Evolutionary conservation across 805 yeast species (phyloP), one percentile per base, ranked within the genome.

Genomic region (Monosporozyma aquatica): DNA sequence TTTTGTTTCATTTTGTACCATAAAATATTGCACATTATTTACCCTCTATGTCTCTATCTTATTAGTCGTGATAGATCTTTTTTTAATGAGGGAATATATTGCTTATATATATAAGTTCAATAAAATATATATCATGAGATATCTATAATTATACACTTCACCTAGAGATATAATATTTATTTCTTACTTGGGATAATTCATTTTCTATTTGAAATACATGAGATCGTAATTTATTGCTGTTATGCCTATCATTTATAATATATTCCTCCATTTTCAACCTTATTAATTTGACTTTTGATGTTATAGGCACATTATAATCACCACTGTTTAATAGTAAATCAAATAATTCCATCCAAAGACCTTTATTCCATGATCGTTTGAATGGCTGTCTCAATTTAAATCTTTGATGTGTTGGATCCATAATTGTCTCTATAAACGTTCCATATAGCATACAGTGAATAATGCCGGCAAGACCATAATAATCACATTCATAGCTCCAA

Each of bases 401-500:
- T 18, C 10, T 32, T 15, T 17, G 13, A 9, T 20, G 17, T 32
- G 5, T 4, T 18, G 35, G n/a, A 10, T 32, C 14, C 23, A 32
- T 18, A 3, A 20, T 58, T 0, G 75, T 67, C 38, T 72, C 74
- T 23, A 87, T 79, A 43, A 71, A 70, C 11, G 69, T 66, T 0
- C 94, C 94, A 66, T 79, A 87, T 14, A 87, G 64, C 70, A 87
- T 62, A 0, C 79, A 71, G 53, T 87, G 90, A 2, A 86, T 65
- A 0, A 83, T 74, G 26, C 78, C 73, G 0, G 95, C 96, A 15
- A 85, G 47, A 0, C 95, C 95, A 58, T 73, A 82, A 56, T 86
- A 86, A 62, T 87, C 97, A 3, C 81, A 79, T 55, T 87, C 87
- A 53, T 72, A 84, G 2, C 75, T 73, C 94, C 95, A 87, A 0